Conservation (phyloP, 768 basidiomycete species). For the Chalciporus pseudorubinellus region DNA sequence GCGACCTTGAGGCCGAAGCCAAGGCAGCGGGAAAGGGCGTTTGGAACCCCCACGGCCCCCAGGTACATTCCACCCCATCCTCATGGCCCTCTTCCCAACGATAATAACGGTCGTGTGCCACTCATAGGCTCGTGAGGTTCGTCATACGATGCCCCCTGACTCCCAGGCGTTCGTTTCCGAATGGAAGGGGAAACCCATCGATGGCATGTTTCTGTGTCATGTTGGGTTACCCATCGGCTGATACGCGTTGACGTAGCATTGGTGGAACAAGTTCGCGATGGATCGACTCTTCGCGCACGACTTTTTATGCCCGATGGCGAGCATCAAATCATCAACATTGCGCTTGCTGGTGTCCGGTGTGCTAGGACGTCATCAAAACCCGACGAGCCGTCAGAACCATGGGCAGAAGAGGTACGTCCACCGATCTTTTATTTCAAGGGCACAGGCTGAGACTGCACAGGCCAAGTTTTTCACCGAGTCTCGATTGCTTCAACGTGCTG, state of each 20-base stretch:
- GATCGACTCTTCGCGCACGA: conserved; percentile 84
- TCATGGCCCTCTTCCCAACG: not conserved
- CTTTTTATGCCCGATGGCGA: conserved; percentile 84
- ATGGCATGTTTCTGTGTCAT: conserved; percentile 50
- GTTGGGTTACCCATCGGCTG: not conserved
- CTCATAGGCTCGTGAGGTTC: conserved; percentile 63
- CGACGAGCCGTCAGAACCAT: conserved; percentile 77
- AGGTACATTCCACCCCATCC: conserved; percentile 39
- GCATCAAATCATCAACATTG: conserved; percentile 88
- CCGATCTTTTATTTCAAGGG: not conserved
- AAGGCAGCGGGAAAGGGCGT: conserved; percentile 72
- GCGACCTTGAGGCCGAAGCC: conserved; percentile 75
- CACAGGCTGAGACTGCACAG: conserved; percentile 37
- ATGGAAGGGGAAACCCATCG: conserved; percentile 88
- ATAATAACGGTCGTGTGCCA: conserved; percentile 4
- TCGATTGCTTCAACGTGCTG: conserved; percentile 74
- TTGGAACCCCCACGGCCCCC: conserved; percentile 81
- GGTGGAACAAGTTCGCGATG: conserved; percentile 93
- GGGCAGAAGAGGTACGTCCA: conserved; percentile 79
- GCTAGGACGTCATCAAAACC: conserved; percentile 67
- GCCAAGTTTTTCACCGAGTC: conserved; percentile 94
- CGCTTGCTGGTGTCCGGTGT: conserved; percentile 79
- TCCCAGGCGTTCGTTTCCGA: conserved; percentile 85
- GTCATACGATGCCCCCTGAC: conserved; percentile 87
- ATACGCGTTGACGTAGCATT: conserved; percentile 51